Evolutionary conservation across 176 grass and related monocot species (phyloP).

Genomic region (Echinochloa phyllopogon): DNA sequence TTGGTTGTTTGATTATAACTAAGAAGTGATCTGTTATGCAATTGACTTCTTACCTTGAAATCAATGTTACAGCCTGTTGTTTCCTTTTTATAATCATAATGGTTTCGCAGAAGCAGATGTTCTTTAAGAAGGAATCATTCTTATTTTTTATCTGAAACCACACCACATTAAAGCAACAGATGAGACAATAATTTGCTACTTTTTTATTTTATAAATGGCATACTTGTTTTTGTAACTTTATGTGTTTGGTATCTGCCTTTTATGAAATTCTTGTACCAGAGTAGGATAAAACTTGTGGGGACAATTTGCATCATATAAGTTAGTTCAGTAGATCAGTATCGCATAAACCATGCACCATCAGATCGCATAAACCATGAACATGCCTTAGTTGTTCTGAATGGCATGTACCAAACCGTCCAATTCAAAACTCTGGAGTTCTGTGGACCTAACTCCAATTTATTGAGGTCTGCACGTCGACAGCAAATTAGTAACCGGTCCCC

Average conservation of each 20-base stretch:
- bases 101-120: not conserved
- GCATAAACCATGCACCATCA: not conserved
- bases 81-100: not conserved
- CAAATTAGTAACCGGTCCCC: not conserved
- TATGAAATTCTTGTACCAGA: not conserved
- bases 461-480: not conserved
- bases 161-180: not conserved
- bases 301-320: not conserved
- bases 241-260: not conserved
- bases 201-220: not conserved
- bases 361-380: not conserved
- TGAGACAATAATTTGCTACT: not conserved
- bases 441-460: not conserved
- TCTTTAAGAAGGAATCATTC: not conserved
- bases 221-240: not conserved
- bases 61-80: not conserved
- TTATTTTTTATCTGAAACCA: not conserved
- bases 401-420: not conserved
- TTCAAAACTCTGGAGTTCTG: not conserved
- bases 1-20: constrained; percentile 12
- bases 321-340: not conserved
- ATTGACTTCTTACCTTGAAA: not conserved
- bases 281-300: not conserved
- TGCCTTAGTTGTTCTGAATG: not conserved
- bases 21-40: not conserved